Percentiles rank a stretch among this genome's conserved stretches.
Evolutionary conservation across 164 flowering plant species (phyloP).

Genomic region (Tetrastigma voinierianum): DNA sequence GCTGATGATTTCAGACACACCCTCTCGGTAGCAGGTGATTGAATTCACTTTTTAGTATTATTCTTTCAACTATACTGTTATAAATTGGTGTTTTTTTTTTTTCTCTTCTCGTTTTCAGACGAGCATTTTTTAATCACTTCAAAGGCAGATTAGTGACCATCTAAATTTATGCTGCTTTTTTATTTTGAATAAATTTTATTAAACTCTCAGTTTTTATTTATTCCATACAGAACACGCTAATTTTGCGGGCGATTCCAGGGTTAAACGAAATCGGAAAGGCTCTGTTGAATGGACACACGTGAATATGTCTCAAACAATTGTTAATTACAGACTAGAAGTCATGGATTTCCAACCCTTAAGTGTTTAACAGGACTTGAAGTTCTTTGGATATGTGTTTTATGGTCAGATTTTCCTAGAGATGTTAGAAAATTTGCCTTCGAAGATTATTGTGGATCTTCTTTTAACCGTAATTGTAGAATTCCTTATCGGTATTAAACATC

Average conservation of each 20-base stretch:
- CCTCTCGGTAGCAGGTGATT: constrained; percentile 69
- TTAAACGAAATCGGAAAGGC: constrained; percentile 58
- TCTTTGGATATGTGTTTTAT: not conserved
- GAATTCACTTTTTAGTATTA: not conserved
- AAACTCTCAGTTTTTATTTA: not conserved
- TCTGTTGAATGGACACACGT: constrained; percentile 22
- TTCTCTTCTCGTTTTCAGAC: no score
- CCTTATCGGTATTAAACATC: no score
- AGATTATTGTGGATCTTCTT: no score
- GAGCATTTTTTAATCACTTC: no score
- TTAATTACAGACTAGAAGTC: not conserved
- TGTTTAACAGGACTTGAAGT: not conserved
- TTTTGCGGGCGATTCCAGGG: constrained; percentile 72
- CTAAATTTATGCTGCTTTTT: no score
- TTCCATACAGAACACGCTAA: constrained; percentile 53
- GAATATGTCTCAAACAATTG: not conserved
- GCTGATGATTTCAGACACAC: constrained; percentile 74
- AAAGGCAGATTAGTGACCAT: no score
- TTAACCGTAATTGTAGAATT: no score
- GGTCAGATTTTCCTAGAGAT: no score
- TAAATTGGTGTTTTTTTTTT: constrained; percentile 2
- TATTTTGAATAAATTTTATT: no score
- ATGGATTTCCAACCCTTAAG: not conserved
- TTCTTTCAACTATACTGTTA: no score
- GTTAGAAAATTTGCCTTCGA: no score